These are phyloP conservation scores for Lobulomyces angularis DNA, from an alignment of 192 early-diverging fungal genomes.

Conservation along the genomic window DNA sequence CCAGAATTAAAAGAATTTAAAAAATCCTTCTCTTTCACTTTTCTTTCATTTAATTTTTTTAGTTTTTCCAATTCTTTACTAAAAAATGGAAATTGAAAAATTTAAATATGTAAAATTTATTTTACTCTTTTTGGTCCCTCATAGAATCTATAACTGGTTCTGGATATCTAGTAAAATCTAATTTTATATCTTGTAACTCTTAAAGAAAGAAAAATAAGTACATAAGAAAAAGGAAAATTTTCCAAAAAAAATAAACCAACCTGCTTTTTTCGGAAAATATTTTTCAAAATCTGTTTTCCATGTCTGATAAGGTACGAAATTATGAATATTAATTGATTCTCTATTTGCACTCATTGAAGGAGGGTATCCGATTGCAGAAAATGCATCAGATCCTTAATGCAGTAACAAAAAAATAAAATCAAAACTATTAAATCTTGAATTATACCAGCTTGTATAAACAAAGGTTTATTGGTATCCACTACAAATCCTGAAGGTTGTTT, in stretches of 20 bases:
- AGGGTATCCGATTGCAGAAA: slow-evolving; percentile 32
- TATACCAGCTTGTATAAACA: slow-evolving; percentile 27
- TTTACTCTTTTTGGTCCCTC: slow-evolving; percentile 35
- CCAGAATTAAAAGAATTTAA: no score
- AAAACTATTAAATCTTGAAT: neutral
- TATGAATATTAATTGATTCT: slow-evolving; percentile 20
- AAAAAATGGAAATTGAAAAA: slow-evolving; percentile 1
- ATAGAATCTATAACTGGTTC: slow-evolving; percentile 25
- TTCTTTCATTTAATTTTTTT: slow-evolving; percentile 9
- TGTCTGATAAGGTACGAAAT: slow-evolving; percentile 9
- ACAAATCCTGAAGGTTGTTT: slow-evolving; percentile 11
- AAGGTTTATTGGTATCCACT: slow-evolving; percentile 31
- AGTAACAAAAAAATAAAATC: slow-evolving; percentile 5
- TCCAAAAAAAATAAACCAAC: neutral
- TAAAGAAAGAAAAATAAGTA: neutral
- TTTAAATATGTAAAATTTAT: neutral
- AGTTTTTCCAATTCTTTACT: slow-evolving; percentile 14
- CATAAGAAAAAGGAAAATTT: neutral
- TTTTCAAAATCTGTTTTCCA: slow-evolving; percentile 27
- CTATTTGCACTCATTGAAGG: slow-evolving; percentile 10
- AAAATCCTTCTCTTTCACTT: slow-evolving; percentile 7
- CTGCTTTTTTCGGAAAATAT: slow-evolving; percentile 18
- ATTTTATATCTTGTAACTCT: slow-evolving; percentile 9
- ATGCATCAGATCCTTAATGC: slow-evolving; percentile 22
- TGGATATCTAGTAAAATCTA: slow-evolving; percentile 17